Evolutionary conservation across 805 yeast genomes (phyloP), one percentile per base, ranked within the genome.

Genomic region (Saccharomycodes ludwigii): DNA sequence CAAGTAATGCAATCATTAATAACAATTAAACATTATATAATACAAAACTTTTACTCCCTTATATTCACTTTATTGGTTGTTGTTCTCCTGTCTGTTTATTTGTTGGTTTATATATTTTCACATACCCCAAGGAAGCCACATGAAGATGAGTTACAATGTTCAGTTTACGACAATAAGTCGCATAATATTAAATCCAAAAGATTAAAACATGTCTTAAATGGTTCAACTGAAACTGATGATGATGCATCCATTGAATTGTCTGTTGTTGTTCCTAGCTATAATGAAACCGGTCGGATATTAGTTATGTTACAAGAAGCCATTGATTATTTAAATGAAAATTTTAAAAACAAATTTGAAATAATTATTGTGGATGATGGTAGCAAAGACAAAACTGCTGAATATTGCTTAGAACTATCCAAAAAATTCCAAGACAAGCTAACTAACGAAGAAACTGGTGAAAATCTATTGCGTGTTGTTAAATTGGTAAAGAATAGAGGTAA

Each of bases 321-420:
- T 20, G 66, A 52, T 3, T 71, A 66, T 41, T 58, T 88, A 38
- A 48, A 63, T 23, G 19, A 35, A 4, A 42, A 57, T 5, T 57
- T 60, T 38, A 33, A 40, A 3, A 40, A 50, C 2, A 47, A 54
- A 27, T 84, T 71, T 66, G 98, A 91, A 56, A 71, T 91, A 29
- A 36, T 91, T 18, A 65, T 91, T 14, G 86, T 91, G 11, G 97
- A 91, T 57, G 98, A 91, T 56, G 95, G 95, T 4, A 81, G 94
- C 4, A 61, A 49, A 24, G 98, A 91, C 56, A 75, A 76, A 3
- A 88, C 97, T 0, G 70, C 74, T 11, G 67, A 68, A 18, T 77
- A 63, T 47, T 93, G 94, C 9, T 50, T 91, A 24, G 51, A 63
- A n/a, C 65, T 79, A 52, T 67, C 72, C 1, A 40, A 48, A 6